These are phyloP conservation scores for Cucumis cinereus DNA, from an alignment of 306 rosid genomes.

Conservation along the genomic window DNA sequence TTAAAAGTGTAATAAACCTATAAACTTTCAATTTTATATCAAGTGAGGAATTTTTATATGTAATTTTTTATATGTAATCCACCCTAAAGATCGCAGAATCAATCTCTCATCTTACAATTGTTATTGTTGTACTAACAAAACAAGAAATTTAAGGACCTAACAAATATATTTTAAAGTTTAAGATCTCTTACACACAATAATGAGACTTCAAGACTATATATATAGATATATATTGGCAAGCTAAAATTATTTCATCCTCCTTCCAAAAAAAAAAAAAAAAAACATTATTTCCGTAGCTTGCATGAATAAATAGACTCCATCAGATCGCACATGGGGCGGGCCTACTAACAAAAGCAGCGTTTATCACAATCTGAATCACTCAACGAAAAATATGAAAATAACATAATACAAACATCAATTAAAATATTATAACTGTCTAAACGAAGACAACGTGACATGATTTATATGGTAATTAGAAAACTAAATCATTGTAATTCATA, in stretches of 20 bases:
- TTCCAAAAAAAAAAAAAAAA: not conserved
- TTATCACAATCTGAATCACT: not conserved
- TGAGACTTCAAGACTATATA: no score
- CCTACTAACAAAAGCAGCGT: not conserved
- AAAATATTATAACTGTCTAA: not conserved
- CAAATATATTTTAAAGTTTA: no score
- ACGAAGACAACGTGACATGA: not conserved
- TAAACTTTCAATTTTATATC: not conserved
- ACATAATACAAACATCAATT: not conserved
- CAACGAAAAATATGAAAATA: not conserved
- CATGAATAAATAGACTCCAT: conserved; percentile 1
- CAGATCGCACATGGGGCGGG: conserved; percentile 1
- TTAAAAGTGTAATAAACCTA: not conserved
- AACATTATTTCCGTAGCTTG: not conserved
- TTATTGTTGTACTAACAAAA: no score
- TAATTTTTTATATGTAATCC: no score
- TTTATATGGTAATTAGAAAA: not conserved
- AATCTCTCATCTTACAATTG: no score
- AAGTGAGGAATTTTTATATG: no score
- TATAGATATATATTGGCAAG: no score
- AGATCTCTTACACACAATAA: no score
- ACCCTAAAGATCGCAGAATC: no score
- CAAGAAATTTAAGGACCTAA: no score
- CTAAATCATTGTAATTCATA: not conserved
- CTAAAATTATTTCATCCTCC: not conserved